Conservation (phyloP, 352 stramenopile genomes). For the Phytopythium helicoides region DNA sequence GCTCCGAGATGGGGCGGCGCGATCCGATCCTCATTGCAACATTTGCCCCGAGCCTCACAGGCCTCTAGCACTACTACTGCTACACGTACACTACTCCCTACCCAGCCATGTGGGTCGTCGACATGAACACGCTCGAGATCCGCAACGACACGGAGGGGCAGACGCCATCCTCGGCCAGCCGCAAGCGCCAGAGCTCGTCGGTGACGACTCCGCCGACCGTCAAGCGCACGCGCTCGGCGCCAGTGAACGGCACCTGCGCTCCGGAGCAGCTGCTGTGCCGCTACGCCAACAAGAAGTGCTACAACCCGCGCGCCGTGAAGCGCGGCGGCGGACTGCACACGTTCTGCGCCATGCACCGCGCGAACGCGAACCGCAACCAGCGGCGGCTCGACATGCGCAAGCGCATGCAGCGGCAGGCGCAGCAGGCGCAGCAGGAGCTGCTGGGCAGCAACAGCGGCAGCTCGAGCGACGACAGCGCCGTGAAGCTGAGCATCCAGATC, state of each 20-base stretch:
- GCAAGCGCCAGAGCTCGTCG: conserved; percentile 8
- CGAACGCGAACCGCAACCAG: conserved; percentile 71
- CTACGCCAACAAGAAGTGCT: conserved; percentile 68
- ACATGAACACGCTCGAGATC: conserved; percentile 28
- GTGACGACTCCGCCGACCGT: not conserved
- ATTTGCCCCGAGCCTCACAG: conserved; percentile 19
- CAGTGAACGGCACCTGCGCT: conserved; percentile 30
- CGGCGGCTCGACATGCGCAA: conserved; percentile 55
- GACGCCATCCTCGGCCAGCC: conserved; percentile 4
- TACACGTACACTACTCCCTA: not conserved
- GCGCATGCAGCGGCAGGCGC: too few relatives aligned
- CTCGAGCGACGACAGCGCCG: conserved; percentile 2
- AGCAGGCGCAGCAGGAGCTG: conserved; percentile 21
- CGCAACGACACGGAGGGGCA: conserved; percentile 29
- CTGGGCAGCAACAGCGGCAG: not conserved
- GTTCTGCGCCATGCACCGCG: conserved; percentile 59
- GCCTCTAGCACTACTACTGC: conserved; percentile 6
- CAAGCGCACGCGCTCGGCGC: conserved; percentile 13
- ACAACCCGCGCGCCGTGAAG: conserved; percentile 46
- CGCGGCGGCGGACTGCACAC: conserved; percentile 57
- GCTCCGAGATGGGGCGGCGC: conserved; percentile 7
- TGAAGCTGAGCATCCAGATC: not conserved
- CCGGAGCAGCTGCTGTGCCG: conserved; percentile 44
- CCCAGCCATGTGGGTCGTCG: conserved; percentile 26
- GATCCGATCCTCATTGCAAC: conserved; percentile 18